phyloP scores from a whole-genome alignment of 2,329 filamentous ascomycete species.

The Epichloe brachyelytri region DNA sequence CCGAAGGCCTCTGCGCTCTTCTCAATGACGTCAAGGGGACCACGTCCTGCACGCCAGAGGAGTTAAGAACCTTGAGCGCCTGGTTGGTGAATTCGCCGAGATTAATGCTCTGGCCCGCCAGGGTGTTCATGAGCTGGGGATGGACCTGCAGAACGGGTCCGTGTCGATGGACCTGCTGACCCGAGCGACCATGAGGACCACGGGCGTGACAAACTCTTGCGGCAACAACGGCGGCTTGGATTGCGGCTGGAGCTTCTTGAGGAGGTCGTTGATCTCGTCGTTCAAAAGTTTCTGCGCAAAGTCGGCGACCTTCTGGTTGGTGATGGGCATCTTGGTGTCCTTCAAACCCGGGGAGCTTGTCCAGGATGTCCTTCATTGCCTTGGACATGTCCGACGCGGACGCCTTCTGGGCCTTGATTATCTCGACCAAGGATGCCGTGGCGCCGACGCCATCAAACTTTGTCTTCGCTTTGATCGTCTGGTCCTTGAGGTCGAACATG shows the following conservation, averaged over 20 bases:
- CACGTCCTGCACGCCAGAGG: neutral
- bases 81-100: neutral
- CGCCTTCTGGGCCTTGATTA: neutral
- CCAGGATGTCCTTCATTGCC: rapidly evolving
- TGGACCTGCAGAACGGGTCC: neutral
- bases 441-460: neutral
- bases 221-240: too few relatives aligned
- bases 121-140: neutral
- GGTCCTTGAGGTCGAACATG: neutral
- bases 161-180: neutral
- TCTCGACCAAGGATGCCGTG: neutral
- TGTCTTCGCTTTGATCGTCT: neutral
- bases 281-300: neutral
- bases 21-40: neutral
- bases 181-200: neutral
- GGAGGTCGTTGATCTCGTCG: neutral
- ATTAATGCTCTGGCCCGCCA: neutral
- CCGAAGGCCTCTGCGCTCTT: neutral
- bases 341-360: neutral
- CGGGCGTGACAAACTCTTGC: too few relatives aligned
- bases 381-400: neutral
- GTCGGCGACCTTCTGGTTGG: neutral
- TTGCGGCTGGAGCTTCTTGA: neutral
- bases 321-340: neutral
- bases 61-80: neutral